Percentiles rank a stretch among this genome's conserved stretches.
Conservation (phyloP, 169 alveolate species). For the Amoebophrya sp. region DNA sequence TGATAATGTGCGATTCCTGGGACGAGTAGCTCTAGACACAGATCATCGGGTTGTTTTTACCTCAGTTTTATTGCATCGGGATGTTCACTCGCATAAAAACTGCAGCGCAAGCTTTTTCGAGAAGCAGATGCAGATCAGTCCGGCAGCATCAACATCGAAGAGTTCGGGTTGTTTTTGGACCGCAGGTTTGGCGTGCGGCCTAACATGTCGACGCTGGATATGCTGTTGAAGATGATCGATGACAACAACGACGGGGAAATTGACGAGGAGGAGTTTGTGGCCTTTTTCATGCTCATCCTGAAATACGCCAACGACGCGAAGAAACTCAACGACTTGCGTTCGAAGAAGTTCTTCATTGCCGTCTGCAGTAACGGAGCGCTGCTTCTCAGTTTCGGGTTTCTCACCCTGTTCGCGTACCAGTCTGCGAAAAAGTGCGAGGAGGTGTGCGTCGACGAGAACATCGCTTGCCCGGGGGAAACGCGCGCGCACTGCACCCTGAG, state of each 20-base stretch:
- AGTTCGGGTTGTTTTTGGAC: not conserved
- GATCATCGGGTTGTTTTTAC: too few relatives aligned
- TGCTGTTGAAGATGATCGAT: not conserved
- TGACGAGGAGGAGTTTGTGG: not conserved
- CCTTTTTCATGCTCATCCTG: not conserved
- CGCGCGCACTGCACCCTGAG: not conserved
- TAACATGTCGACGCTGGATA: not conserved
- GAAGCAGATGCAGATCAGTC: not conserved
- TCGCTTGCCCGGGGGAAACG: not conserved
- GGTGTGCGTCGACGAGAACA: not conserved
- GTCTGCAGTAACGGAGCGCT: not conserved
- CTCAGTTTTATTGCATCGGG: too few relatives aligned
- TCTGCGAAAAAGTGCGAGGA: not conserved
- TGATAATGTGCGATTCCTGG: too few relatives aligned
- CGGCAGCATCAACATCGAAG: not conserved
- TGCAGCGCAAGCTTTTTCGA: too few relatives aligned
- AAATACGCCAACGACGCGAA: not conserved
- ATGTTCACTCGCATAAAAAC: too few relatives aligned
- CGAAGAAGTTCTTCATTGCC: not conserved
- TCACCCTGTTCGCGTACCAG: not conserved
- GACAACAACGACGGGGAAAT: not conserved
- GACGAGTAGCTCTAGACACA: too few relatives aligned
- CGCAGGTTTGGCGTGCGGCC: not conserved
- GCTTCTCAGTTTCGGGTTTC: not conserved
- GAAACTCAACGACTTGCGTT: not conserved